phyloP scores from a whole-genome alignment of 495 filamentous ascomycete species.

The Trichocladium antarcticum region DNA sequence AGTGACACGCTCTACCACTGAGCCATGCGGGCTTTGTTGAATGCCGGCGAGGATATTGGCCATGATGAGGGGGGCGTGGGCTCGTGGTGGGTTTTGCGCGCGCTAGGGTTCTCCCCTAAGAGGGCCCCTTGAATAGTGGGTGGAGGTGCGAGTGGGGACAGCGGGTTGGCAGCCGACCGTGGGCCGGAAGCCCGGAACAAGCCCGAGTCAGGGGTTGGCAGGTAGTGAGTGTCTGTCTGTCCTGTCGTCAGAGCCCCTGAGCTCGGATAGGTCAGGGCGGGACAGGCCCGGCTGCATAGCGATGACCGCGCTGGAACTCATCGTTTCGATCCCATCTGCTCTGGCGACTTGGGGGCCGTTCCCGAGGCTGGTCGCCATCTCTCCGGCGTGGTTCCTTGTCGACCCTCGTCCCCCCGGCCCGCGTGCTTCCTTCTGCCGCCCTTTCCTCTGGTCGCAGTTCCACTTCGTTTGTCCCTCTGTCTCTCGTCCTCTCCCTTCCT shows the following conservation, averaged over 20 bases:
- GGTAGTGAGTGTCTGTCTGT: too few species aligned
- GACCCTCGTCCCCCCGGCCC: too few species aligned
- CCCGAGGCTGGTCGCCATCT: not conserved
- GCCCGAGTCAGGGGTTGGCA: not conserved
- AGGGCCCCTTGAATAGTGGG: too few species aligned
- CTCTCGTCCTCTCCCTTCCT: not conserved
- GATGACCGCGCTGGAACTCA: too few species aligned
- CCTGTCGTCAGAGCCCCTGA: too few species aligned
- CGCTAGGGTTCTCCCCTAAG: not conserved
- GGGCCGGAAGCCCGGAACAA: not conserved
- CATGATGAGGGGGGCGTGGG: not conserved
- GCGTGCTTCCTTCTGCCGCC: too few species aligned
- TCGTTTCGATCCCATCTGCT: not conserved
- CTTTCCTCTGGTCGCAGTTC: too few species aligned
- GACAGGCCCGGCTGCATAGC: too few species aligned
- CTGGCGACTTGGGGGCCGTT: not conserved
- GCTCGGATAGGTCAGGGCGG: too few species aligned
- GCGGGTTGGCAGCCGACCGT: too few species aligned
- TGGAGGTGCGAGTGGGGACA: too few species aligned
- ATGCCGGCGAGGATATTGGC: not conserved
- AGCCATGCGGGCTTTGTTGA: constrained; percentile 14
- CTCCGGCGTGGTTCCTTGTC: not conserved
- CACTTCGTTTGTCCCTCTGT: not conserved
- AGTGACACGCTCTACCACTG: constrained; percentile 7
- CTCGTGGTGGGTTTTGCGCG: not conserved